Evolutionary conservation across 1,139 yeast genomes (phyloP).

Genomic region (Nakaseomyces sp.): DNA sequence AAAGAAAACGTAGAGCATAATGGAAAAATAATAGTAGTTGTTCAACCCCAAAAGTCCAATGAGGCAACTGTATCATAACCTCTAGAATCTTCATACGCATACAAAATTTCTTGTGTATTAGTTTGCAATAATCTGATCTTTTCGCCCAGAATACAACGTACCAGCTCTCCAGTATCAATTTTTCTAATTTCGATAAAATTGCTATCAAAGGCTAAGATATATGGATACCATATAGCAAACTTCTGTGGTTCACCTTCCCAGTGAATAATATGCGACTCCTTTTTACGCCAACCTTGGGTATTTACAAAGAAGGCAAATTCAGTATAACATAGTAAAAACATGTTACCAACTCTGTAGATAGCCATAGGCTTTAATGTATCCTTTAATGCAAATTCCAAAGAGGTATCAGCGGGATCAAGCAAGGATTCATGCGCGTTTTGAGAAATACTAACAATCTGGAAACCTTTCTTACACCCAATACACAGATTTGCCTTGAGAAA

Average conservation of each 20-base stretch:
- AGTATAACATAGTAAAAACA: slow-evolving; percentile 77
- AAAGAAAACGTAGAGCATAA: background rate
- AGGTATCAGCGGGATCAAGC: slow-evolving; percentile 57
- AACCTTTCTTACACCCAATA: slow-evolving; percentile 93
- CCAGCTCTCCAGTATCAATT: slow-evolving; percentile 75
- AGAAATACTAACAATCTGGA: slow-evolving; percentile 71
- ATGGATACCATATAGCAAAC: slow-evolving; percentile 90
- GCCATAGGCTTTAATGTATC: slow-evolving; percentile 72
- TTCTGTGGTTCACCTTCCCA: slow-evolving; percentile 97
- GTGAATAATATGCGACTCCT: slow-evolving; percentile 86
- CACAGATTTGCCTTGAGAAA: slow-evolving; percentile 82
- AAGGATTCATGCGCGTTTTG: slow-evolving; percentile 59
- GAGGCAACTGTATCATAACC: slow-evolving; percentile 90
- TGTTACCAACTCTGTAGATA: slow-evolving; percentile 80
- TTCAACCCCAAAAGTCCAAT: slow-evolving; percentile 69
- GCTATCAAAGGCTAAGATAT: slow-evolving; percentile 80
- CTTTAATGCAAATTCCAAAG: slow-evolving; percentile 74
- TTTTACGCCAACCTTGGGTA: slow-evolving; percentile 91
- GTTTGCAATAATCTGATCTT: slow-evolving; percentile 82
- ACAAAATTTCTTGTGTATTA: slow-evolving; percentile 86
- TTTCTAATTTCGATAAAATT: slow-evolving; percentile 88
- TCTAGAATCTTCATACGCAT: slow-evolving; percentile 82
- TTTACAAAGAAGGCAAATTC: slow-evolving; percentile 93
- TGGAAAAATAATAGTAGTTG: background rate
- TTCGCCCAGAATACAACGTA: slow-evolving; percentile 89